These are phyloP conservation scores for Tulasnella sp. DNA, from an alignment of 768 basidiomycete genomes.

Conservation along the genomic window DNA sequence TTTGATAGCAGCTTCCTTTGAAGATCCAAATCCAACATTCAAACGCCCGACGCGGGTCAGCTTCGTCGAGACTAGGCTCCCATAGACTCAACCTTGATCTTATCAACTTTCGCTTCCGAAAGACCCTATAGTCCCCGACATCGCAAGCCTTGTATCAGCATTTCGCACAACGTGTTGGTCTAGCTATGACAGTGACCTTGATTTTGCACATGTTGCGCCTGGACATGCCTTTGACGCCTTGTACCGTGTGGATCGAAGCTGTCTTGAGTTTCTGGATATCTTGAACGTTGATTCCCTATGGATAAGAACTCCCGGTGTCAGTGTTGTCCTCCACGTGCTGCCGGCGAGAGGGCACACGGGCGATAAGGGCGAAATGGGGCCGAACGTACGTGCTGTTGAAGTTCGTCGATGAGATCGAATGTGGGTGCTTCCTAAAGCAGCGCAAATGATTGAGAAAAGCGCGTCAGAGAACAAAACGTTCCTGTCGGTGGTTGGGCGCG, in stretches of 20 bases:
- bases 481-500: neutral
- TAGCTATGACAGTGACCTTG: constrained; percentile 61
- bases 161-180: neutral
- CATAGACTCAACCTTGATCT: constrained; percentile 70
- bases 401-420: constrained; percentile 82
- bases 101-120: constrained; percentile 97
- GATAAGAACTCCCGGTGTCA: neutral
- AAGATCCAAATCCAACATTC: constrained; percentile 6
- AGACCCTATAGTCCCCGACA: constrained; percentile 67
- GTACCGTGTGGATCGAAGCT: constrained; percentile 81
- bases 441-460: neutral
- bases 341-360: neutral
- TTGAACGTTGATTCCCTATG: constrained; percentile 90
- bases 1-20: constrained; percentile 86
- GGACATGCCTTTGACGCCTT: constrained; percentile 90
- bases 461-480: neutral
- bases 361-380: constrained; percentile 36
- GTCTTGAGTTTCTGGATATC: constrained; percentile 94
- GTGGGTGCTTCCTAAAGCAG: constrained; percentile 53
- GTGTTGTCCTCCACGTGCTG: neutral
- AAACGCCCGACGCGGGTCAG: neutral
- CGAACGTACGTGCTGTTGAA: constrained; percentile 71
- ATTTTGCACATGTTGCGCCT: constrained; percentile 89
- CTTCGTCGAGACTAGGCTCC: neutral
- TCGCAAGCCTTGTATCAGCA: neutral